phyloP scores from a whole-genome alignment of 305 asterid species.

The Euphrasia arctica region DNA sequence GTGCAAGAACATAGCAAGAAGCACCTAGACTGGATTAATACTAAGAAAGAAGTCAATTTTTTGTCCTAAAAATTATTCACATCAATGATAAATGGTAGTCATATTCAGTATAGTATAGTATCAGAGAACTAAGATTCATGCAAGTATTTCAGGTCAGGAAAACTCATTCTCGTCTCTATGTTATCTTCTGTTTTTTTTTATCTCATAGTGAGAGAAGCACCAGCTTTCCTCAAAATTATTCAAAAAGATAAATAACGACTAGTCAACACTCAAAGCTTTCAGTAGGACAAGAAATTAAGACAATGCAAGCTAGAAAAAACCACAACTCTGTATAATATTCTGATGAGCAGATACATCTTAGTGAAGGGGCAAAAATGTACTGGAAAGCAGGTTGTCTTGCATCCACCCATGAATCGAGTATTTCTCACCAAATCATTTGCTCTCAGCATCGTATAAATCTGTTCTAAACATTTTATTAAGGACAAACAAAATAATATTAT shows the following conservation, averaged over 20 bases:
- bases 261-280: neutral
- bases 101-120: too few relatives aligned
- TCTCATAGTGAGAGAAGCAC: neutral
- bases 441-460: conserved; percentile 29
- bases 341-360: conserved; percentile 7
- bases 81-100: too few relatives aligned
- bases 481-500: conserved; percentile 16
- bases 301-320: neutral
- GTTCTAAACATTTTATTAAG: conserved; percentile 28
- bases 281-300: neutral
- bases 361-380: conserved; percentile 6
- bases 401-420: conserved; percentile 13
- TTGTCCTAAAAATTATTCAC: too few relatives aligned
- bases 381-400: conserved; percentile 7
- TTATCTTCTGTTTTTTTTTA: neutral
- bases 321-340: neutral
- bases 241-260: neutral
- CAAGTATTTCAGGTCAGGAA: too few relatives aligned
- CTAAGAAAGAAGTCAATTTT: too few relatives aligned
- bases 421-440: conserved; percentile 28
- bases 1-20: too few relatives aligned
- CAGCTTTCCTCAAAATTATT: neutral
- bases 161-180: too few relatives aligned
- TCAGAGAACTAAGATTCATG: too few relatives aligned
- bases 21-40: too few relatives aligned